phyloP scores from a whole-genome alignment of 768 basidiomycete genomes.

The Crepidotus variabilis region DNA sequence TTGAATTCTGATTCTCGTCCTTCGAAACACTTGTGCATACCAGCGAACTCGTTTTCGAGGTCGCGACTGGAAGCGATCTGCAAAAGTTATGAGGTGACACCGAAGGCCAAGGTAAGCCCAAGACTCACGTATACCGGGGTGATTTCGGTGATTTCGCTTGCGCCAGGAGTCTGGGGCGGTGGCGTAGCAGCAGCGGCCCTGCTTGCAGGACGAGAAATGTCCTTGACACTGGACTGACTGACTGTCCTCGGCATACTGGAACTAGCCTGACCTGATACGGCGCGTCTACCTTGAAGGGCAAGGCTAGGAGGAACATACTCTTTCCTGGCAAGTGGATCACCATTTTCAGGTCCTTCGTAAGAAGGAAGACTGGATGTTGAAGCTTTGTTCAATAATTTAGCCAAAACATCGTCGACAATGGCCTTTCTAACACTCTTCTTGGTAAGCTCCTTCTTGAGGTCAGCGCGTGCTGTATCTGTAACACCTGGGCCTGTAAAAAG shows the following conservation, averaged over 20 bases:
- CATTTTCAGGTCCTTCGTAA: slow-evolving; percentile 58
- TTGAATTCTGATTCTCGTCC: slow-evolving; percentile 98
- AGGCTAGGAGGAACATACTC: slow-evolving; percentile 79
- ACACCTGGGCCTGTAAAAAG: slow-evolving; percentile 84
- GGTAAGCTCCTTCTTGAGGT: slow-evolving; percentile 88
- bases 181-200: slow-evolving; percentile 50
- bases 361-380: slow-evolving; percentile 38
- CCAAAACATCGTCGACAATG: slow-evolving; percentile 77
- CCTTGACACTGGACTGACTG: slow-evolving; percentile 48
- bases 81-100: neutral
- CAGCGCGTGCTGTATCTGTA: slow-evolving; percentile 82
- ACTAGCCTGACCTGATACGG: slow-evolving; percentile 31
- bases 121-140: slow-evolving; percentile 66
- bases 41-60: slow-evolving; percentile 78
- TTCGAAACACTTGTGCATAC: slow-evolving; percentile 79
- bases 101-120: neutral
- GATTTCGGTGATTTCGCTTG: slow-evolving; percentile 44
- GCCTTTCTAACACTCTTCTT: slow-evolving; percentile 86
- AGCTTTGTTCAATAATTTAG: slow-evolving; percentile 53
- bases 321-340: slow-evolving; percentile 43
- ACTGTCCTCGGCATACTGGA: slow-evolving; percentile 38
- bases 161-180: slow-evolving; percentile 31
- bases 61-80: slow-evolving; percentile 85
- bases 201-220: slow-evolving; percentile 54
- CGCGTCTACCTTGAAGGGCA: slow-evolving; percentile 51